Conservation (phyloP, 257 asterid genomes). For the Ehretia macrophylla region DNA sequence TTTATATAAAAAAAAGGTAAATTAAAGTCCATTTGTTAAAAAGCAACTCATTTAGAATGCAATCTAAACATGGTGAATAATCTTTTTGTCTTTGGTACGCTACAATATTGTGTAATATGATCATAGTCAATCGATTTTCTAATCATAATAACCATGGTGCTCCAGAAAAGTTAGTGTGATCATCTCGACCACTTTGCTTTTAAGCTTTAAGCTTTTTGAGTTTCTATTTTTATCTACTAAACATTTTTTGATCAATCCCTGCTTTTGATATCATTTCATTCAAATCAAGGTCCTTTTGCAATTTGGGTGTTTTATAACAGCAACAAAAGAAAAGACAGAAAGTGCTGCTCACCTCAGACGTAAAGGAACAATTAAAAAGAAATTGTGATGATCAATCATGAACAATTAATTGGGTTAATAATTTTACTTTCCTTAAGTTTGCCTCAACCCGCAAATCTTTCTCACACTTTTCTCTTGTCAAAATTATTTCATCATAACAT, state of each 20-base stretch:
- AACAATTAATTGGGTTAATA: no score
- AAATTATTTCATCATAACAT: no score
- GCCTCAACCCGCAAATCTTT: no score
- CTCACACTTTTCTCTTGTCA: no score
- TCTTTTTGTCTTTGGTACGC: conserved; percentile 6
- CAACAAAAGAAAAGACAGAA: conserved; percentile 53
- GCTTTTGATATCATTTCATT: conserved; percentile 25
- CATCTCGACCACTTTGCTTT: conserved; percentile 34
- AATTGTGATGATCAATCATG: no score
- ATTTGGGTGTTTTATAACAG: conserved; percentile 74
- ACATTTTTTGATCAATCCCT: conserved; percentile 19
- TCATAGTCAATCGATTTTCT: conserved; percentile 13
- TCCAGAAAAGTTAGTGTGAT: conserved; percentile 26
- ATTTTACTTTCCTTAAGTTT: no score
- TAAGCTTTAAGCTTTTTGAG: conserved; percentile 26
- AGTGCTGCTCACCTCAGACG: conserved; percentile 33
- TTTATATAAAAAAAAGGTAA: no score
- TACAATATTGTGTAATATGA: neutral
- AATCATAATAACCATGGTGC: conserved; percentile 40
- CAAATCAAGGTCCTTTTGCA: conserved; percentile 32
- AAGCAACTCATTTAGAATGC: neutral
- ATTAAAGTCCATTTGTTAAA: neutral
- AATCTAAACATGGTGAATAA: neutral
- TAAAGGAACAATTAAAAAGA: neutral
- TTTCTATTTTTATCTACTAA: conserved; percentile 16